Percentiles rank a stretch among this genome's conserved stretches.
Evolutionary conservation across 2,329 filamentous ascomycete species (phyloP).

Genomic region (Scortechinia acanthostroma): DNA sequence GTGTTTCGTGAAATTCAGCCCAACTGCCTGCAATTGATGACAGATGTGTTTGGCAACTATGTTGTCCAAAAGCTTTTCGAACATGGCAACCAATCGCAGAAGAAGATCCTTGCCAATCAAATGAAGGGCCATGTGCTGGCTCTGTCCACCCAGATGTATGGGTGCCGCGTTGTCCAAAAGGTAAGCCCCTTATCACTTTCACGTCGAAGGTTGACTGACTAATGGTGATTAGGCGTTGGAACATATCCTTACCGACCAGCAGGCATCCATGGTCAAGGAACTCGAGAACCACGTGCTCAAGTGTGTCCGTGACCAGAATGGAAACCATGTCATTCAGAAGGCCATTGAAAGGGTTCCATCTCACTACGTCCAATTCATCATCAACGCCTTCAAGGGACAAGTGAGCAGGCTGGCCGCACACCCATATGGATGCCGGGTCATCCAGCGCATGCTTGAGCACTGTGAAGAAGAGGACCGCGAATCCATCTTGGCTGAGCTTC

Average conservation of each 20-base stretch:
- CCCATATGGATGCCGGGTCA: slow-evolving; percentile 82
- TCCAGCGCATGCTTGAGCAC: slow-evolving; percentile 84
- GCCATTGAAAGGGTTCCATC: slow-evolving; percentile 76
- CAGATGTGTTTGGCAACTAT: slow-evolving; percentile 95
- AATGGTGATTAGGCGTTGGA: slow-evolving; percentile 86
- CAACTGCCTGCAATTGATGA: slow-evolving; percentile 84
- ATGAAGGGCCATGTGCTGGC: slow-evolving; percentile 81
- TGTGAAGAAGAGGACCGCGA: slow-evolving; percentile 67
- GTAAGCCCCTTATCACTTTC: slow-evolving; percentile 31
- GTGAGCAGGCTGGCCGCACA: slow-evolving; percentile 71
- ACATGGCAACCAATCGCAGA: slow-evolving; percentile 88
- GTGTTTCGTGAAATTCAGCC: slow-evolving; percentile 81
- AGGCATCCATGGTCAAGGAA: slow-evolving; percentile 76
- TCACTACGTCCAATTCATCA: slow-evolving; percentile 76
- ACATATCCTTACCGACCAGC: slow-evolving; percentile 84
- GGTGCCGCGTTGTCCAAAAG: slow-evolving; percentile 93
- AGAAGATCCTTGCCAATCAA: slow-evolving; percentile 74
- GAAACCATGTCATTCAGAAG: slow-evolving; percentile 95
- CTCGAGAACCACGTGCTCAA: slow-evolving; percentile 69
- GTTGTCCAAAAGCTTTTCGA: slow-evolving; percentile 98
- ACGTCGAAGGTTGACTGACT: too few relatives aligned
- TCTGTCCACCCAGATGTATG: slow-evolving; percentile 82
- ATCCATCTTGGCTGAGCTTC: slow-evolving; percentile 72
- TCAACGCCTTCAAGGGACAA: slow-evolving; percentile 71
- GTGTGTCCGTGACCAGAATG: slow-evolving; percentile 80